These are phyloP conservation scores for Decorospora gaudefroyi DNA, from an alignment of 2,329 filamentous ascomycete genomes.

Conservation along the genomic window DNA sequence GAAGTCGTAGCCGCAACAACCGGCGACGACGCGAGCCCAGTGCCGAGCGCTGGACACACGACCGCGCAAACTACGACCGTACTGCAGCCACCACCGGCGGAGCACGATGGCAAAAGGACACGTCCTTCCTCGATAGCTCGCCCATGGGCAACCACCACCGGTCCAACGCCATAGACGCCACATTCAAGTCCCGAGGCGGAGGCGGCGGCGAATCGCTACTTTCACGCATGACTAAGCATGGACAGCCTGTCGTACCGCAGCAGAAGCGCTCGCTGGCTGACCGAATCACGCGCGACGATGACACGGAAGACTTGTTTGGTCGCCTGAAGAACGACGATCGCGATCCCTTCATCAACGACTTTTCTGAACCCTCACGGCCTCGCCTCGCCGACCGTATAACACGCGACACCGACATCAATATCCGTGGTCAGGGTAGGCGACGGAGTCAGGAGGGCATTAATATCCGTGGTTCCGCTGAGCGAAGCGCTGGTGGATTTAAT, in stretches of 20 bases:
- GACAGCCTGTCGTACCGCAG: constrained; percentile 30
- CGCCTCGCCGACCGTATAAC: constrained; percentile 32
- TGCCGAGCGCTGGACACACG: constrained; percentile 38
- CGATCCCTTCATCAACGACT: constrained; percentile 30
- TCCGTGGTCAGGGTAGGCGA: constrained; percentile 24
- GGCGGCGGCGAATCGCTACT: constrained; percentile 32
- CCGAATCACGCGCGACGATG: constrained; percentile 39
- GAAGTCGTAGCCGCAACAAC: constrained; percentile 38
- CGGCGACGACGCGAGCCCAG: constrained; percentile 32
- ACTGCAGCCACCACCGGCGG: constrained; percentile 18
- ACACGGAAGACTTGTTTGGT: constrained; percentile 31
- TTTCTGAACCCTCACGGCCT: constrained; percentile 29
- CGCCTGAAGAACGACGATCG: constrained; percentile 41
- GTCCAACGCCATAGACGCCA: constrained; percentile 50
- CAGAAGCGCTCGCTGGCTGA: constrained; percentile 35
- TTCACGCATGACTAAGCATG: constrained; percentile 44
- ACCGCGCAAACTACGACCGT: constrained; percentile 36
- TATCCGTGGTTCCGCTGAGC: constrained; percentile 38
- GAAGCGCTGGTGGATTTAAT: constrained; percentile 29
- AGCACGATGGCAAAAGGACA: constrained; percentile 36
- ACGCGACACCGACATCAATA: constrained; percentile 26
- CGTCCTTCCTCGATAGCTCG: constrained; percentile 43
- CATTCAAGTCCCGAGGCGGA: constrained; percentile 19
- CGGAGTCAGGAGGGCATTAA: constrained; percentile 37
- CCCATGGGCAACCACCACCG: constrained; percentile 52